A percentile compares a stretch with the other conserved stretches of the same genome.
Evolutionary conservation across 129 eudicot genomes (phyloP).

Genomic region (Helianthus annuus): HanXRQr2.0-SUNRISE NC_035434.2:173542781-173543280

Average conservation of each 20-base stretch:
- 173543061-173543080: too few species aligned
- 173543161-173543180: too few species aligned
- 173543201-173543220: too few species aligned
- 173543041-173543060: neutral
- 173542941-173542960: slow-evolving; percentile 58
- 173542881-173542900: slow-evolving; percentile 57
- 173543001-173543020: slow-evolving; percentile 53
- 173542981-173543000: slow-evolving; percentile 57
- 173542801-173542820: neutral
- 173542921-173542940: slow-evolving; percentile 65
- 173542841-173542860: slow-evolving; percentile 37
- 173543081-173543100: too few species aligned
- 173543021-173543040: slow-evolving; percentile 29
- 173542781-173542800: neutral
- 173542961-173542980: slow-evolving; percentile 49
- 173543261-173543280: too few species aligned
- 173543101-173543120: too few species aligned
- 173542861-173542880: slow-evolving; percentile 57
- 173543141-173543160: too few species aligned
- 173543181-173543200: too few species aligned
- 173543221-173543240: too few species aligned
- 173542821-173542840: slow-evolving; percentile 1
- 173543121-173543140: too few species aligned
- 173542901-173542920: slow-evolving; percentile 61
- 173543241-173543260: too few species aligned